Base-by-base conservation (phyloP, 2,329 filamentous ascomycete species). In the Penicillium sp. region DNA sequence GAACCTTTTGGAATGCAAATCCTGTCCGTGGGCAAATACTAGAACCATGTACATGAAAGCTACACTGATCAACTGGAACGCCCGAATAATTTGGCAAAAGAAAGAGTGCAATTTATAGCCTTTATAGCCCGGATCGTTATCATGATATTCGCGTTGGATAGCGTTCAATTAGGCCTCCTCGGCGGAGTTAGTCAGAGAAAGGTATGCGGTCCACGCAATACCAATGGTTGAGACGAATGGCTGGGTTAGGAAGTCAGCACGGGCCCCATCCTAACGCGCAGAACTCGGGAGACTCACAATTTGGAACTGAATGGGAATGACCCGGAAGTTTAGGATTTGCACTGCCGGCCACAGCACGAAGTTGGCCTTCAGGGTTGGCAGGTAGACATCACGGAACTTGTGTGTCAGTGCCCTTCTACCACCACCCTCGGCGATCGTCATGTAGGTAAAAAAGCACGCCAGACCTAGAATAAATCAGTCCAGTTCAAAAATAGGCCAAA, bases 191-290 rank as follows among this genome's bases (percentile, higher is more conserved):
- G 89, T 90, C 51, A 99, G 83, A 3, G 93, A 97, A 12, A 99
- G 85, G 75, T 97, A 99, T 21, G 93, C 93, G 12, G 94, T 97
- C 94, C 93, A 97, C 35, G 92, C 92, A 69, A 97, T 97, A 82
- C 93, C 93, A 56, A 99, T 79, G 9, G 91, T 95, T 17, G 93
- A 97, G 9, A 97, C 93, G 72, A 99, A 97, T 0, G 93, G 93
- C 93, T 96, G 69, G 43, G 23, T 45, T 37, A 35, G 6, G 42
- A 21, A 41, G 35, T 67, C 29, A 67, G 58, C 45, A 50, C 35
- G 19, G 21, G 13, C 6, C 10, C 33, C 15, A 48, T 40, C 25
- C 10, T 12, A 31, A 65, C 53, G 19, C 35, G 31, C n/a, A 13
- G 12, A 37, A 19, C 21, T 6, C 3, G 25, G 29, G 54, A 31